Base-by-base conservation (phyloP, 805 yeast genomes). In the Blastobotrys parvus region DNA sequence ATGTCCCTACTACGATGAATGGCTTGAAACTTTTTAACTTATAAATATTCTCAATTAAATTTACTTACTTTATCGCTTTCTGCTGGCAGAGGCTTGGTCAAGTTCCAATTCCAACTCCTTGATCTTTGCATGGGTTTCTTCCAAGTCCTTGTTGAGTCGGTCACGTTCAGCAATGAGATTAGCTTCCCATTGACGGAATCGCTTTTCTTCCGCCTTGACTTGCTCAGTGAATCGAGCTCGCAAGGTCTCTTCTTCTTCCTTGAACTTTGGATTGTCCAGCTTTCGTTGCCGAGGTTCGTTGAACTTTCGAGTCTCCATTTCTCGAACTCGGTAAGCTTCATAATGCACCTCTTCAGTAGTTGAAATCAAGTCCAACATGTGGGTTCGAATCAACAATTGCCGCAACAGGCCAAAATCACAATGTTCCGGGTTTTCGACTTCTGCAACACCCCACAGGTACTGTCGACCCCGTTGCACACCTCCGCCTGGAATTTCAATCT, bases 111-210 rank as follows among this genome's bases (percentile, higher is more conserved):
- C 67, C 39, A 66, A 56, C 43, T 51, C 53, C 40, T 66, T 56
- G 50, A 65, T 61, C 27, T 55, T 46, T 3, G 62, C 52, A 45
- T 88, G 95, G 67, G 89, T 77, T 54, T 83, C 87, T 57, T 90
- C 96, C 57, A 92, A 74, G 65, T 92, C 98, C 64, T 82, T 83
- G 68, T 92, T 92, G 61, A 92, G 74, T 63, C 95, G 78, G 65
- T 88, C 85, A 69, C 95, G 83, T 69, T 92, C 97, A 55, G 86
- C 87, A 53, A 88, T 92, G 55, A 92, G 86, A 61, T 92, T 90
- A 56, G 88, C 85, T 69, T 89, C 97, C 98, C 99, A 92, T 71
- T 90, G 95, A 71, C 94, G 85, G 66, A 92, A 92, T 61, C 98
- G 77, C 58, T 87, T 94, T 60, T 92, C 98, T 69, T 92, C 98